Conservation (phyloP, 495 filamentous ascomycete genomes). For the Diplogelasinospora grovesii region DNA sequence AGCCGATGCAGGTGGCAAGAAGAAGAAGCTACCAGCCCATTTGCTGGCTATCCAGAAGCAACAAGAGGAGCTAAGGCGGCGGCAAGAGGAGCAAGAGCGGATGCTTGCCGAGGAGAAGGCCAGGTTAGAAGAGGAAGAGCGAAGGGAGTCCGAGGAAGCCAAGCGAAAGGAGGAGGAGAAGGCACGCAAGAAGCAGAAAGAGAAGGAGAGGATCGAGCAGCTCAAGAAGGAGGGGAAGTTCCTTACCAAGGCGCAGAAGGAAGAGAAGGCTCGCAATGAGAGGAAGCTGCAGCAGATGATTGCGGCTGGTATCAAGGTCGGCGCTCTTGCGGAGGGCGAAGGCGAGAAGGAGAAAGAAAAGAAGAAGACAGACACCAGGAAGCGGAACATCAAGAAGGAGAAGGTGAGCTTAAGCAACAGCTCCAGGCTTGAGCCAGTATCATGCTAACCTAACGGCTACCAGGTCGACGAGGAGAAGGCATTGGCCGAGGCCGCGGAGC, state of each 20-base stretch:
- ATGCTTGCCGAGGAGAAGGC: conserved; percentile 66
- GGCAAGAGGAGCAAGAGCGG: conserved; percentile 70
- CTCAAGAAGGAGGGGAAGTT: conserved; percentile 93
- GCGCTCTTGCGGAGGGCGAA: conserved; percentile 54
- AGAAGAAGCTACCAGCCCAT: conserved; percentile 85
- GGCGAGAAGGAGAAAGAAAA: conserved; percentile 54
- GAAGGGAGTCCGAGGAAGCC: conserved; percentile 61
- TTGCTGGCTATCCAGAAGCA: conserved; percentile 82
- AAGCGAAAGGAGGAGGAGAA: conserved; percentile 45
- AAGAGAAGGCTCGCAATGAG: conserved; percentile 76
- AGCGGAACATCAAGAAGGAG: conserved; percentile 63
- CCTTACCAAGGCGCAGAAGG: conserved; percentile 87
- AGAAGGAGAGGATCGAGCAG: conserved; percentile 92
- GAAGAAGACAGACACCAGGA: conserved; percentile 57
- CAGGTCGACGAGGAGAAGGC: conserved; percentile 63
- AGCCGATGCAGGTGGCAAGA: conserved; percentile 52
- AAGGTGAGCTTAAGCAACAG: conserved; percentile 51
- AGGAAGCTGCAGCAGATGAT: conserved; percentile 92
- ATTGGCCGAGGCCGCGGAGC: conserved; percentile 65
- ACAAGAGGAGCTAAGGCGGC: conserved; percentile 71
- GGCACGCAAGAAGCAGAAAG: conserved; percentile 83
- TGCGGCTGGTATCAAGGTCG: conserved; percentile 76
- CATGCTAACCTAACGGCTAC: conserved; percentile 8
- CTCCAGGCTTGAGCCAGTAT: too few relatives aligned
- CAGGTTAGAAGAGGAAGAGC: conserved; percentile 62